phyloP scores from a whole-genome alignment of 768 basidiomycete genomes.

The Boletus patriciae region DNA sequence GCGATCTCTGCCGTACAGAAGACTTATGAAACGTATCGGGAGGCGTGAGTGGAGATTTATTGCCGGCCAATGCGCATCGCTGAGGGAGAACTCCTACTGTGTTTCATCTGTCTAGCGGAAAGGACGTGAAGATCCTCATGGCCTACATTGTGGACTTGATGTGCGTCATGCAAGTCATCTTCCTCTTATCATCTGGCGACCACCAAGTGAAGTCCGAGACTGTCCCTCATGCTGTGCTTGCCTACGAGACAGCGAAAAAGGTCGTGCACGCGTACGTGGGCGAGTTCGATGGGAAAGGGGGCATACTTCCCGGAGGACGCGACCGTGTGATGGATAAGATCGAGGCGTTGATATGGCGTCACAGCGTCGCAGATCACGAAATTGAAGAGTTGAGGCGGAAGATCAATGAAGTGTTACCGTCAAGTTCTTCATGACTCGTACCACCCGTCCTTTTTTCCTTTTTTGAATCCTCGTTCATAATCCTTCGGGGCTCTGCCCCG shows the following conservation, averaged over 20 bases:
- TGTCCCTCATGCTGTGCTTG: neutral
- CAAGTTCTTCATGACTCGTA: neutral
- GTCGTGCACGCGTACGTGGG: neutral
- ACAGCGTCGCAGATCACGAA: conserved; percentile 9
- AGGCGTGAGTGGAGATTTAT: conserved; percentile 5
- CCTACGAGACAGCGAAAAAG: neutral
- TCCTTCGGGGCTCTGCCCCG: too few relatives aligned
- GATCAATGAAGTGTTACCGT: neutral
- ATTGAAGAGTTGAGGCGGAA: neutral
- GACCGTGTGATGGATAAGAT: conserved; percentile 14
- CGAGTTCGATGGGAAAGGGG: neutral
- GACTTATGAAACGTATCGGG: neutral
- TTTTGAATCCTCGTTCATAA: too few relatives aligned
- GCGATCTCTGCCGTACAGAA: neutral
- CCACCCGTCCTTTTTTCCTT: too few relatives aligned
- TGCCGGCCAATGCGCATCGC: neutral
- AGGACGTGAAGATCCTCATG: conserved; percentile 14
- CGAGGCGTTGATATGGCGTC: conserved; percentile 13
- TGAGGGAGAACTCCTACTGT: neutral
- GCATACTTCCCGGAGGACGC: conserved; percentile 6
- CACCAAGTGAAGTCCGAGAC: neutral
- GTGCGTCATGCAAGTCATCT: conserved; percentile 17
- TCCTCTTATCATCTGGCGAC: neutral
- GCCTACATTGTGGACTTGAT: conserved; percentile 15
- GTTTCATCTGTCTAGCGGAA: neutral